Percentiles rank a stretch among this genome's conserved stretches.
Evolutionary conservation across 2,329 filamentous ascomycete species (phyloP).

Genomic region (Penicillium sp.): DNA sequence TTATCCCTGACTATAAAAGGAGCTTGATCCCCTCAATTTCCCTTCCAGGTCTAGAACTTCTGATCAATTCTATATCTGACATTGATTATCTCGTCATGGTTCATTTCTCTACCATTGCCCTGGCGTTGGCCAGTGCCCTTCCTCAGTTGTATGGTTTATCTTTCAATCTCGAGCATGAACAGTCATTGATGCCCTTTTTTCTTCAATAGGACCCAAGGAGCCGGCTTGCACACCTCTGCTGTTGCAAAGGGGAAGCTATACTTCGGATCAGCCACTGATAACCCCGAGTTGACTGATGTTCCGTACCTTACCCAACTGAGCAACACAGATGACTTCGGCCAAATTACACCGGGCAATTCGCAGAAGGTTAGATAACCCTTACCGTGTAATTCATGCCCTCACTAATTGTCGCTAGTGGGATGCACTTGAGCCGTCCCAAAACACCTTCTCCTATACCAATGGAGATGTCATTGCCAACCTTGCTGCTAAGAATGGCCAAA

Average conservation of each 20-base stretch:
- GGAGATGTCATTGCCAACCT: slow-evolving; percentile 51
- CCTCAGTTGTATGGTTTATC: slow-evolving; percentile 17
- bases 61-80: neutral
- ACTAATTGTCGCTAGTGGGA: slow-evolving; percentile 50
- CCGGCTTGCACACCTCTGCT: slow-evolving; percentile 38
- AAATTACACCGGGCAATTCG: slow-evolving; percentile 62
- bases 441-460: slow-evolving; percentile 56
- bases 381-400: accelerated
- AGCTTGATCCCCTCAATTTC: neutral
- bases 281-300: slow-evolving; percentile 51
- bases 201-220: slow-evolving; percentile 14
- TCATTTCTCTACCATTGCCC: slow-evolving; percentile 12
- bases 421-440: slow-evolving; percentile 56
- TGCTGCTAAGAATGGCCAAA: slow-evolving; percentile 39
- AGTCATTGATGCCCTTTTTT: neutral
- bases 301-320: slow-evolving; percentile 56
- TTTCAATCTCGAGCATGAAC: neutral
- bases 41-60: neutral
- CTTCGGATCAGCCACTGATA: slow-evolving; percentile 60
- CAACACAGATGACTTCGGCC: slow-evolving; percentile 62
- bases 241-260: slow-evolving; percentile 54
- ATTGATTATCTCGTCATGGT: slow-evolving; percentile 14
- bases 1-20: slow-evolving; percentile 4
- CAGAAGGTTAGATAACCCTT: slow-evolving; percentile 44
- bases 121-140: slow-evolving; percentile 22